Base-by-base conservation (phyloP, 2,329 filamentous ascomycete genomes). In the Neocatenulostroma microsporum region DNA sequence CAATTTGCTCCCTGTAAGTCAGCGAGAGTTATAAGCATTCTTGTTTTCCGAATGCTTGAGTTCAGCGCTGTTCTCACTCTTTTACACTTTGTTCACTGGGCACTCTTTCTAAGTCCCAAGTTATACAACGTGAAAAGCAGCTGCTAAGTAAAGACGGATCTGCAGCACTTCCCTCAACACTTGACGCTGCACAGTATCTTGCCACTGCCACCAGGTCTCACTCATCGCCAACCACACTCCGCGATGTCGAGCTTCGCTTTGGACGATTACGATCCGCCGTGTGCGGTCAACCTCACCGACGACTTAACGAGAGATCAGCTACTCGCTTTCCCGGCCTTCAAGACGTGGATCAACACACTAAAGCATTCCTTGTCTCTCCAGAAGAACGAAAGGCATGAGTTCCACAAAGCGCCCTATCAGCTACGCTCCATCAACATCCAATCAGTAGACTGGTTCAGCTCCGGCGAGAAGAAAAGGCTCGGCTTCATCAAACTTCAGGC, bases 401-500 rank as follows among this genome's bases (percentile, higher is more conserved):
- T 76, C 48, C 61, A 75, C 48, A 43, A 53, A 2, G 48, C 63
- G 20, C 73, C 72, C 0, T 77, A 73, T 51, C 54, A 60, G 12
- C 62, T 78, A 2, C 64, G 64, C 21, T 57, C 58, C 13, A 71
- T 78, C 46, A 63, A 72, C 4, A 60, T 78, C 21, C 73, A 78
- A 48, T 56, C 69, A 3, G 66, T 69, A 13, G 73, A 75, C 51
- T 70, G 64, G 49, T 77, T 77, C 45, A 62, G 62, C 7, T 50
- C 47, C 13, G 57, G 53, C 2, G 35, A 41, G 15, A 46, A 46
- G 30, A 41, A 44, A 23, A 62, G 67, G 6, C 49, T 76, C 4
- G 74, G 74, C 1, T 78, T 78, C 46, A 48, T 78, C 33, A 78
- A 78, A 46, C 47, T 77, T 19, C 68, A 68, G 40, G 66, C 70